phyloP scores from a whole-genome alignment of 192 early-diverging fungal genomes.

The Coemansia sp. region DNA sequence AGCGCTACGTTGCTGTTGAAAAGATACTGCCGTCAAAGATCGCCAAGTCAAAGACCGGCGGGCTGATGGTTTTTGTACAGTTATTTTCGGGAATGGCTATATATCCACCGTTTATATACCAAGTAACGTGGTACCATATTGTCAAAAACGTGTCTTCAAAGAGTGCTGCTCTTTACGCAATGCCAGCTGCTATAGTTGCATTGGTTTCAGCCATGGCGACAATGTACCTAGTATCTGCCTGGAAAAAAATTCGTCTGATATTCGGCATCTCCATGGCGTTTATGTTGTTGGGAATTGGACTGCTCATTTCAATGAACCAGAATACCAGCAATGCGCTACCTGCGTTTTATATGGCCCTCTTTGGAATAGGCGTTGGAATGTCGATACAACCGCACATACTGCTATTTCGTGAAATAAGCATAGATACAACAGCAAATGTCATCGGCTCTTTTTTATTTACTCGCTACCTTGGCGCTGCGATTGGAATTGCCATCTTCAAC shows the following conservation, averaged over 20 bases:
- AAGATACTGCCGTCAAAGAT: constrained; percentile 42
- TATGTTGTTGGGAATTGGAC: constrained; percentile 23
- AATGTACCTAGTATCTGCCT: constrained; percentile 3
- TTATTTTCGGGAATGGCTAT: constrained; percentile 28
- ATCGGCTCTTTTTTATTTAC: constrained; percentile 30
- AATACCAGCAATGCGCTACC: constrained; percentile 22
- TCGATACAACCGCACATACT: constrained; percentile 28
- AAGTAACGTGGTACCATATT: constrained; percentile 68
- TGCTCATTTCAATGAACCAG: constrained; percentile 23
- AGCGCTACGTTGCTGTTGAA: constrained; percentile 64
- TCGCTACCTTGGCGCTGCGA: constrained; percentile 25
- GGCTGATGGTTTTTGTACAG: constrained; percentile 21
- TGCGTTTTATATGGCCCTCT: constrained; percentile 29
- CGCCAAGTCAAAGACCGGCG: constrained; percentile 54
- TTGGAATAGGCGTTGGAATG: constrained; percentile 39
- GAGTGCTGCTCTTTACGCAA: constrained; percentile 16
- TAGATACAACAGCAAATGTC: constrained; percentile 7
- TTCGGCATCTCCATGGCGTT: constrained; percentile 18
- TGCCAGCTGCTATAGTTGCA: constrained; percentile 15
- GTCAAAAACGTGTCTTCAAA: constrained; percentile 25
- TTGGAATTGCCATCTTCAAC: constrained; percentile 43
- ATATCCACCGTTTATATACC: constrained; percentile 53
- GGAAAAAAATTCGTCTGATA: constrained; percentile 14
- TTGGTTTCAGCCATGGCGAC: constrained; percentile 8
- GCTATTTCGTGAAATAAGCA: constrained; percentile 14